These are phyloP conservation scores for Verticillium nonalfalfae DNA, from an alignment of 2,329 filamentous ascomycete species.

Conservation along the genomic window DNA sequence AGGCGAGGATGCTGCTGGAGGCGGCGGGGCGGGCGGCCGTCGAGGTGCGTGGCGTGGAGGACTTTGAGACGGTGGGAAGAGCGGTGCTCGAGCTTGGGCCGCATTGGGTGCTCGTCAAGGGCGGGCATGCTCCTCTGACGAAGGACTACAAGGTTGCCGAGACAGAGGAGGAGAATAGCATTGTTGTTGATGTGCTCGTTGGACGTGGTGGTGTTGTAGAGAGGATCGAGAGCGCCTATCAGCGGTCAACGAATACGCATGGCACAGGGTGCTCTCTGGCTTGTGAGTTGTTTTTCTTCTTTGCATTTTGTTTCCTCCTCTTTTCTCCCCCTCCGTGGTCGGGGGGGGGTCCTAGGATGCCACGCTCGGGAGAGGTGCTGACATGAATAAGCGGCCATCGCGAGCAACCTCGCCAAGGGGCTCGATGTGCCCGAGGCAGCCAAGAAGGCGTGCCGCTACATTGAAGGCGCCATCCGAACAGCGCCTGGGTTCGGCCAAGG, in stretches of 20 bases:
- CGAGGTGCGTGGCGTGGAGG: slow-evolving; percentile 49
- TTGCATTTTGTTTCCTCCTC: no score
- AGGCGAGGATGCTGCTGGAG: slow-evolving; percentile 60
- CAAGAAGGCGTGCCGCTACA: slow-evolving; percentile 61
- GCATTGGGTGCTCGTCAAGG: slow-evolving; percentile 79
- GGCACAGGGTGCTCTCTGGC: slow-evolving; percentile 93
- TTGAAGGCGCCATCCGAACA: slow-evolving; percentile 64
- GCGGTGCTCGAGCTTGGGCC: slow-evolving; percentile 64
- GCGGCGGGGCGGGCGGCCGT: slow-evolving; percentile 34
- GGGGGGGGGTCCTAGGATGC: no score
- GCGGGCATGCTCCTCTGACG: slow-evolving; percentile 79
- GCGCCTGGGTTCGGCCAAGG: slow-evolving; percentile 59
- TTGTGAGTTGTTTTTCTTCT: slow-evolving; percentile 44
- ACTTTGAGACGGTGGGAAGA: slow-evolving; percentile 63
- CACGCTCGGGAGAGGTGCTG: background rate
- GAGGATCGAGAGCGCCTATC: slow-evolving; percentile 64
- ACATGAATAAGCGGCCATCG: slow-evolving; percentile 57
- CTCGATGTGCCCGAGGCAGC: slow-evolving; percentile 53
- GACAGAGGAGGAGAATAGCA: slow-evolving; percentile 49
- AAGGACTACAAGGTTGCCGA: slow-evolving; percentile 53
- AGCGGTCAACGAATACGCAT: slow-evolving; percentile 76
- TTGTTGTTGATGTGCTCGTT: slow-evolving; percentile 73
- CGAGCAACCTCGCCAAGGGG: slow-evolving; percentile 62
- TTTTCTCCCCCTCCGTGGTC: no score
- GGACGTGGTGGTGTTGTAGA: slow-evolving; percentile 50